Conservation (phyloP, 2,329 filamentous ascomycete species). For the Dryadomyces sulphureus region DNA sequence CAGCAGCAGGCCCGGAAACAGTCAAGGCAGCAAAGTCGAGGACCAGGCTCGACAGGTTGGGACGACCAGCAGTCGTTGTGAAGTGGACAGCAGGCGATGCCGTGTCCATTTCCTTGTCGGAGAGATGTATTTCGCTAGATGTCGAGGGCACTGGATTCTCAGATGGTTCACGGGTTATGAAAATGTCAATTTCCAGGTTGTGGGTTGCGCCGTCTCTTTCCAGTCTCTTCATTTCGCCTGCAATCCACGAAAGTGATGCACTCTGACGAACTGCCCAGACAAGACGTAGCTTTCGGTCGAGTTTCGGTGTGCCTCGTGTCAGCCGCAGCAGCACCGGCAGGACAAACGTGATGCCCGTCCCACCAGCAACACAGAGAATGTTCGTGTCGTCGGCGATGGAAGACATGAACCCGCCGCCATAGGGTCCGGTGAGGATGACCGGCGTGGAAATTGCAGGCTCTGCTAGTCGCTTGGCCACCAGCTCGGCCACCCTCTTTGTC, state of each 20-base stretch:
- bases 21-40: conserved; percentile 31
- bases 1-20: conserved; percentile 32
- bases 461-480: conserved; percentile 17
- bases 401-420: conserved; percentile 33
- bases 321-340: conserved; percentile 32
- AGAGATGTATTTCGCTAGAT: too few relatives aligned
- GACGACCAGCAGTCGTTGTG: conserved; percentile 14
- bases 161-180: too few relatives aligned
- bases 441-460: conserved; percentile 25
- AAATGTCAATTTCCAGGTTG: conserved; percentile 13
- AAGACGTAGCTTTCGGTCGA: conserved; percentile 35
- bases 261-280: conserved; percentile 52
- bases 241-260: conserved; percentile 18
- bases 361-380: conserved; percentile 39
- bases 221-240: conserved; percentile 35
- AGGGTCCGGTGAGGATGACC: conserved; percentile 48
- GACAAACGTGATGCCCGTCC: conserved; percentile 43
- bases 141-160: too few relatives aligned
- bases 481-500: conserved; percentile 36
- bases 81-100: too few relatives aligned
- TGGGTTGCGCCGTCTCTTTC: conserved; percentile 17
- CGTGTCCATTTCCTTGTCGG: conserved; percentile 11
- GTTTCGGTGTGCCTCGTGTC: conserved; percentile 13
- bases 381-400: conserved; percentile 19
- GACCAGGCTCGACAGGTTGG: conserved; percentile 31